Base-by-base conservation (phyloP, 306 rosid species). In the Malus domestica region DNA sequence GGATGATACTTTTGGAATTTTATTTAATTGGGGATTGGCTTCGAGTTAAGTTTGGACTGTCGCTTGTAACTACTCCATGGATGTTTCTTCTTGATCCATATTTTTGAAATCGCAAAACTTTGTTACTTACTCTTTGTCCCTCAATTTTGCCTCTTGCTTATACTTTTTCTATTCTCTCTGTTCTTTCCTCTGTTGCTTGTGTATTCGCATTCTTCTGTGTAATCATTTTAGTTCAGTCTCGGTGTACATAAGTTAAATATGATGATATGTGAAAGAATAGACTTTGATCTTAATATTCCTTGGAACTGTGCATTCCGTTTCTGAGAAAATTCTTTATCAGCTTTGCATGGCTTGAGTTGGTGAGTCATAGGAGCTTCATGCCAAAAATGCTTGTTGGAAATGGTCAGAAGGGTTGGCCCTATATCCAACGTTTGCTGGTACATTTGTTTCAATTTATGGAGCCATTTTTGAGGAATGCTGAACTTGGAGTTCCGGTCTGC, bases 311-410 rank as follows among this genome's bases (percentile, higher is more conserved):
- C 60, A 5, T 22, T 60, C 12, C 68, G 70, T 58, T 73, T 46
- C 42, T 70, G 74, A 60, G 75, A 45, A n/a, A 4, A 72, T 78
- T 35, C 77, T 80, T 89, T 59, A 72, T 77, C 89, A 96, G 99
- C 84, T 96, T 84, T 96, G 98, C 91, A 14, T 96, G 99, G 99
- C 98, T 96, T 44, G 99, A 96, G 91, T 85, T 96, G 89, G 89
- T 89, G 75, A 96, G 98, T 85, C 94, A 96, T 79, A 85, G 98
- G 83, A 89, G 96, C 79, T 96, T 93, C 87, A 89, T 96, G 92
- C 97, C 98, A 72, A 96, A 90, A 85, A 93, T 96, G 97, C 90
- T 96, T 52, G 82, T 89, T 59, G 98, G 93, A 68, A 93, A 96
- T 77, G 88, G 89, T 82, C 96, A 89, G 78, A 92, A 92, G 89